Conservation (phyloP, 306 rosid genomes). For the Alnus rubra region DNA sequence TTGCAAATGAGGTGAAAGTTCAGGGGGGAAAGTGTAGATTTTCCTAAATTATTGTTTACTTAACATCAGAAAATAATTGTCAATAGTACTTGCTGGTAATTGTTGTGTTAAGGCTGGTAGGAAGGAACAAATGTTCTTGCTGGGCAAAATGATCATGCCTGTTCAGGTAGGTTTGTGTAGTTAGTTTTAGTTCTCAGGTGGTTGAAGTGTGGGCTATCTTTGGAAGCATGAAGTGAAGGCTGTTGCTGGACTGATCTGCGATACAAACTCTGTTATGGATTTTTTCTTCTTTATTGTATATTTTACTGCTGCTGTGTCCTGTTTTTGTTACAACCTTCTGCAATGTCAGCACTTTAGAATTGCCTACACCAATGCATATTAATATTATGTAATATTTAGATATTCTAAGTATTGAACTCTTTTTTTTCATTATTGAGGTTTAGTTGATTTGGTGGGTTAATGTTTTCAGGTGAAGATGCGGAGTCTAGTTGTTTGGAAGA, state of each 20-base stretch:
- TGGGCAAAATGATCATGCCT: neutral
- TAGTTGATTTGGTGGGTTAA: neutral
- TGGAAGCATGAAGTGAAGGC: neutral
- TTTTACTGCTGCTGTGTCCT: neutral
- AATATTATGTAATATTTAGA: neutral
- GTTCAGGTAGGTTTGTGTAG: neutral
- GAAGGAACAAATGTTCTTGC: neutral
- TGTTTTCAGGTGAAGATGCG: slow-evolving; percentile 45
- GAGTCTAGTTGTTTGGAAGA: slow-evolving; percentile 45
- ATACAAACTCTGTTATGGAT: neutral
- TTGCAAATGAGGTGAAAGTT: no score
- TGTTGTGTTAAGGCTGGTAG: neutral
- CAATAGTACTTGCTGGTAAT: neutral
- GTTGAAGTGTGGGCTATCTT: neutral
- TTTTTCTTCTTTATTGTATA: neutral
- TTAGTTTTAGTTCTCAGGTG: neutral
- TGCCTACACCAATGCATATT: neutral
- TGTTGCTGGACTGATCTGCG: neutral
- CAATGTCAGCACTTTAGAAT: neutral
- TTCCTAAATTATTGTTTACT: neutral
- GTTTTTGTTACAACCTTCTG: neutral
- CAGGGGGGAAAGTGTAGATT: no score
- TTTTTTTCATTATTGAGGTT: neutral
- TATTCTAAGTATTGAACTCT: neutral
- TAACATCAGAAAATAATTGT: neutral